A percentile compares a stretch with the other conserved stretches of the same genome.
Evolutionary conservation across 176 grass and related monocot genomes (phyloP).

Genomic region (Hyparrhenia diplandra): DNA sequence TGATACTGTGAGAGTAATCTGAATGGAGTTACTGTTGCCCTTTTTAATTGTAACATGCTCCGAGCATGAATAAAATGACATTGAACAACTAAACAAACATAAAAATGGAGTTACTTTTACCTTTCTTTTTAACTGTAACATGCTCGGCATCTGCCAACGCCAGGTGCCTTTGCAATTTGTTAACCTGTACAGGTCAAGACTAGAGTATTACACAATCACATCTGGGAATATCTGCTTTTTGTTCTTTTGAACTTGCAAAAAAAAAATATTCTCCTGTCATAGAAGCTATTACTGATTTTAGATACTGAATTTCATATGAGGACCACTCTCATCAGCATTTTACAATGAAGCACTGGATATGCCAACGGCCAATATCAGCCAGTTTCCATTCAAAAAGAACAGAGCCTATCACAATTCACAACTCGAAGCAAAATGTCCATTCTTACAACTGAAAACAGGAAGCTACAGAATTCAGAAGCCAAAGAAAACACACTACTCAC

Average conservation of each 20-base stretch:
- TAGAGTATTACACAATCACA: neutral
- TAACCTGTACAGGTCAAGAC: slow-evolving; percentile 52
- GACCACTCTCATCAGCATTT: neutral
- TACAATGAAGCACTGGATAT: neutral
- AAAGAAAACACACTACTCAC: slow-evolving; percentile 60
- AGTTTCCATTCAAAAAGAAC: neutral
- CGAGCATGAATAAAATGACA: too few species aligned
- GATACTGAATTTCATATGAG: neutral
- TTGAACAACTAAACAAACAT: too few species aligned
- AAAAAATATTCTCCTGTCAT: too few species aligned
- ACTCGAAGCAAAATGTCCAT: too few species aligned
- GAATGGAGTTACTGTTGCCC: too few species aligned
- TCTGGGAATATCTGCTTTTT: neutral
- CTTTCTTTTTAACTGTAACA: too few species aligned
- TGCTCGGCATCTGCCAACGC: slow-evolving; percentile 74
- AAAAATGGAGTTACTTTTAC: too few species aligned
- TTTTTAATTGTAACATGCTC: too few species aligned
- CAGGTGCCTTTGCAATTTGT: slow-evolving; percentile 68
- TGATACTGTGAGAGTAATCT: too few species aligned
- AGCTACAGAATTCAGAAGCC: neutral
- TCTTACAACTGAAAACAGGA: neutral
- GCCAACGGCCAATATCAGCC: neutral
- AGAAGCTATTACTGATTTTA: neutral
- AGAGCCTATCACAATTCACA: neutral
- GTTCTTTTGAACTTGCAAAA: neutral